Base-by-base conservation (phyloP, 2,329 filamentous ascomycete species). In the Sclerotinia subarctica region DNA sequence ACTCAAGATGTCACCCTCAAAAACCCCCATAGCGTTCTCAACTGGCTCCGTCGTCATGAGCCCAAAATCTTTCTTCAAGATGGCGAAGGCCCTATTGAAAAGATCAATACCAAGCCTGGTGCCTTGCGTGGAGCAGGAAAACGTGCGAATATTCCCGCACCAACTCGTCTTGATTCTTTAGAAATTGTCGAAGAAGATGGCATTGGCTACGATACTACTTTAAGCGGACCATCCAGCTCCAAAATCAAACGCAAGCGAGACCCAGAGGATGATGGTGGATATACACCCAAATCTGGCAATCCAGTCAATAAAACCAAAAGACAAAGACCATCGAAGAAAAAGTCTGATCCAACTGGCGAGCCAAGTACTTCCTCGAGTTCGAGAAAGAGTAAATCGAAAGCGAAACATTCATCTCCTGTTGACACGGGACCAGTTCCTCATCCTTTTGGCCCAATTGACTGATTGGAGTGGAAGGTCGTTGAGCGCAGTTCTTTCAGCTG, bases 11-110 rank as follows among this genome's bases (percentile, higher is more conserved):
- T 84, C 62, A 83, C 84, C 38, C 79, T 93, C 32, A 86, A 86
- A 64, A 98, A 98, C 77, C 93, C 94, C 0, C 91, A 93, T 53
- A 96, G 92, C 69, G 94, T 97, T 3, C 96, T 96, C 81, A 97
- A 96, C 78, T 99, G 95, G 95, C 86, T 99, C 17, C 87, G 92
- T 71, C 89, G 92, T 76, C 85, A 97, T 78, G 89, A 92, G 69
- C 91, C 93, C 3, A 89, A 94, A 78, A 89, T 93, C 60, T 94
- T 96, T 81, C 81, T 96, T 26, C 90, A 96, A 77, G 79, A 80
- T 59, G 78, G 78, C 29, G 76, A 77, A 72, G 74, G 75, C 32
- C 78, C 78, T 73, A n/a, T 38, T 1, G 77, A 81, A 68, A 83
- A 83, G 73, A 79, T 80, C 35, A 78, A 78, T 52, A 78, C 79